Percentiles rank a stretch among this genome's conserved stretches.
phyloP scores from a whole-genome alignment of 192 early-diverging fungal species.

The Linderina pennispora region DNA sequence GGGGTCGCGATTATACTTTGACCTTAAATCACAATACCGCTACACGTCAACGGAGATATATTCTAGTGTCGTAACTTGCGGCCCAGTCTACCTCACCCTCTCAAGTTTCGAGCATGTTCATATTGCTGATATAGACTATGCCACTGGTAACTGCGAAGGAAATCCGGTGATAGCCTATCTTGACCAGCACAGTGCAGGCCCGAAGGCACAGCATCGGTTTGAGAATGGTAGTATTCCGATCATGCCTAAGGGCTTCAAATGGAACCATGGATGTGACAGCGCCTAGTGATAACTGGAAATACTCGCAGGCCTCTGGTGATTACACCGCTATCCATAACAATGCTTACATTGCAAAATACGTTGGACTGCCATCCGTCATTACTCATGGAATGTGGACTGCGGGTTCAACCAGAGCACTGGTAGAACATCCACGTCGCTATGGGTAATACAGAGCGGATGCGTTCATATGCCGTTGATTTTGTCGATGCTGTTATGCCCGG shows the following conservation, averaged over 20 bases:
- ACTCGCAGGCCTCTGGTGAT: no score
- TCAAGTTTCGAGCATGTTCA: constrained; percentile 55
- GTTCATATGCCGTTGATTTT: constrained; percentile 74
- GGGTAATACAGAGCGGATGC: constrained; percentile 77
- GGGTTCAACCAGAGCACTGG: constrained; percentile 81
- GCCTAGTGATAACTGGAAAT: no score
- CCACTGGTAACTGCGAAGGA: constrained; percentile 57
- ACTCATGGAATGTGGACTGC: constrained; percentile 96
- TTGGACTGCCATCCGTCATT: constrained; percentile 80
- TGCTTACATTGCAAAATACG: constrained; percentile 83
- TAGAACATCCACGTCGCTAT: constrained; percentile 84
- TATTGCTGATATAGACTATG: constrained; percentile 72
- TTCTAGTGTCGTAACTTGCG: constrained; percentile 65
- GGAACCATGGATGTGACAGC: no score
- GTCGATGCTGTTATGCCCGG: constrained; percentile 83
- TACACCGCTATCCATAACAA: constrained; percentile 92
- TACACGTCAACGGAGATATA: constrained; percentile 53
- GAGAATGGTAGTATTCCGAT: no score
- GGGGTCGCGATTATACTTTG: constrained; percentile 65
- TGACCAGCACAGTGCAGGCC: no score
- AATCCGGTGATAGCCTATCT: no score
- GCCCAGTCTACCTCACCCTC: constrained; percentile 50
- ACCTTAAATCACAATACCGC: constrained; percentile 61
- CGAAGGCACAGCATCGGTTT: no score
- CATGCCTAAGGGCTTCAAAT: no score